Percentiles rank a stretch among this genome's conserved stretches.
phyloP scores from a whole-genome alignment of 2,329 filamentous ascomycete genomes.

The Colletotrichum horii region DNA sequence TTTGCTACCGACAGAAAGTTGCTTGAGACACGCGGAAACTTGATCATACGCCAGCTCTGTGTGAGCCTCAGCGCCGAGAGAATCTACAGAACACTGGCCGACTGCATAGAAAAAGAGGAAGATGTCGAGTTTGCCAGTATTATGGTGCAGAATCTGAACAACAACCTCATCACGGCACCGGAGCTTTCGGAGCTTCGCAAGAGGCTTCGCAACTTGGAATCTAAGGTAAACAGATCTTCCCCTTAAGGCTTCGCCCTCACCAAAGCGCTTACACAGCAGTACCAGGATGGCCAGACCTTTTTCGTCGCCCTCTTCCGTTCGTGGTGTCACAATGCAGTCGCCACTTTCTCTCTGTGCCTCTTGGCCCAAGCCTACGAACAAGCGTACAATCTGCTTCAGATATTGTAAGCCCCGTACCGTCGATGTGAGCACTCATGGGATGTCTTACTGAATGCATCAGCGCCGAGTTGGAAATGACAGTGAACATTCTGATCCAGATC shows the following conservation, averaged over 20 bases:
- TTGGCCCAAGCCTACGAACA: slow-evolving; percentile 98
- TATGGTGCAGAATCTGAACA: slow-evolving; percentile 99
- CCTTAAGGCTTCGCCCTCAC: neutral
- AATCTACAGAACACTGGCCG: slow-evolving; percentile 93
- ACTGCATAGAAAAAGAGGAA: slow-evolving; percentile 97
- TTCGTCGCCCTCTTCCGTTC: slow-evolving; percentile 94
- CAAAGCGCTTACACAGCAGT: neutral
- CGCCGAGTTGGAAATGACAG: slow-evolving; percentile 97
- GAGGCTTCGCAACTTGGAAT: slow-evolving; percentile 87
- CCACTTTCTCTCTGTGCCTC: slow-evolving; percentile 93
- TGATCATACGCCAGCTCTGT: slow-evolving; percentile 95
- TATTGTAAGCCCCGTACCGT: slow-evolving; percentile 73
- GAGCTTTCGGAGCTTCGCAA: slow-evolving; percentile 92
- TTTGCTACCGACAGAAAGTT: slow-evolving; percentile 94
- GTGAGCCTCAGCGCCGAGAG: slow-evolving; percentile 91
- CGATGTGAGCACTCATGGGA: neutral
- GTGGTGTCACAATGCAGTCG: slow-evolving; percentile 98
- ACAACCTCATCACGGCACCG: slow-evolving; percentile 97
- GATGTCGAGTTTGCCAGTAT: slow-evolving; percentile 99
- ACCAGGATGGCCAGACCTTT: slow-evolving; percentile 88
- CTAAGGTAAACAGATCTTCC: slow-evolving; percentile 58
- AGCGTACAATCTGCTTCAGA: slow-evolving; percentile 92
- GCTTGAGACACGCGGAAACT: slow-evolving; percentile 89
- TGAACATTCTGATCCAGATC: slow-evolving; percentile 98
- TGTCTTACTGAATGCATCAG: slow-evolving; percentile 49